Percentiles rank a stretch among this genome's conserved stretches.
phyloP scores from a whole-genome alignment of 805 yeast species.

The Deakozyma indianensis region DNA sequence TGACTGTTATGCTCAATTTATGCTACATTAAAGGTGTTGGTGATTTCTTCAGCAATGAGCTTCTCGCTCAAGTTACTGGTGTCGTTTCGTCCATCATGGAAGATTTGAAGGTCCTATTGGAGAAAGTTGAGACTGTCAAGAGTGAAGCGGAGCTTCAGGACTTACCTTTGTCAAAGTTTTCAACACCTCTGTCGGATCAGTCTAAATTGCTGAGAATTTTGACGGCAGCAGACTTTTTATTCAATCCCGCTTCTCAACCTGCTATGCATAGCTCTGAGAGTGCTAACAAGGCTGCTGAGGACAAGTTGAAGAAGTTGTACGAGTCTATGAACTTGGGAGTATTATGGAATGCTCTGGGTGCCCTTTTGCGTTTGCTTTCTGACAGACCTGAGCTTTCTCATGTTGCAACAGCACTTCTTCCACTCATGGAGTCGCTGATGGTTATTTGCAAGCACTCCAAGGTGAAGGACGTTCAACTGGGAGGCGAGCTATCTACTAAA shows the following conservation, averaged over 20 bases:
- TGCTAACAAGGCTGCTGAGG: slow-evolving; percentile 11
- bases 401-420: slow-evolving; percentile 68
- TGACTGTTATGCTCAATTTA: slow-evolving; percentile 67
- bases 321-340: slow-evolving; percentile 55
- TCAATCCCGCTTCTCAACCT: slow-evolving; percentile 27
- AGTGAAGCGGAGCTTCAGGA: slow-evolving; percentile 35
- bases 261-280: slow-evolving; percentile 8
- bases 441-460: slow-evolving; percentile 86
- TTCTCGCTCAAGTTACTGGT: slow-evolving; percentile 47
- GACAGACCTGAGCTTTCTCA: slow-evolving; percentile 40
- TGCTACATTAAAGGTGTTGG: slow-evolving; percentile 48
- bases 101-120: slow-evolving; percentile 39
- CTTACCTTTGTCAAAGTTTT: slow-evolving; percentile 48
- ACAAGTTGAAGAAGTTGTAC: slow-evolving; percentile 30
- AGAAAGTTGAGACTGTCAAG: slow-evolving; percentile 26
- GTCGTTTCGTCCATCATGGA: slow-evolving; percentile 39
- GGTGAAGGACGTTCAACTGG: slow-evolving; percentile 39
- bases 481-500: slow-evolving; percentile 33
- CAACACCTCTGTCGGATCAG: slow-evolving; percentile 73
- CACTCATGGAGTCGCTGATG: slow-evolving; percentile 84
- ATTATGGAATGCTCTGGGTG: slow-evolving; percentile 76
- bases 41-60: slow-evolving; percentile 48
- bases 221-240: slow-evolving; percentile 77
- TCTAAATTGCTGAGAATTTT: slow-evolving; percentile 73
- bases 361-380: slow-evolving; percentile 50